A percentile compares a stretch with the other conserved stretches of the same genome.
These are phyloP conservation scores for Obelidium mucronatum DNA, from an alignment of 192 early-diverging fungal genomes.

Conservation along the genomic window DNA sequence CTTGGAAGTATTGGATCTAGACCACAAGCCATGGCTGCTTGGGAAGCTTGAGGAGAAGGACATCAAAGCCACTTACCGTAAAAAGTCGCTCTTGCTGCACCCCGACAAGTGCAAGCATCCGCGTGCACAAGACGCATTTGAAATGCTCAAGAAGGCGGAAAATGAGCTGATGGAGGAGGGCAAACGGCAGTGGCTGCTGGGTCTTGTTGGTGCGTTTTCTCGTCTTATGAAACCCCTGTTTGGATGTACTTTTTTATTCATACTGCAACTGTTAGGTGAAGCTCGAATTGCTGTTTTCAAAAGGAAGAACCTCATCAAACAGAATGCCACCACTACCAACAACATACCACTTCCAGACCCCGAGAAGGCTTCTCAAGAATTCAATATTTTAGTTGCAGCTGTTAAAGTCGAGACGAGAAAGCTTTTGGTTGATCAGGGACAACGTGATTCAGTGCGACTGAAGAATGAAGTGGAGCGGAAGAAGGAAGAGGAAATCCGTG, in stretches of 20 bases:
- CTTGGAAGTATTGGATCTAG: constrained; percentile 54
- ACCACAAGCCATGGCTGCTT: constrained; percentile 23
- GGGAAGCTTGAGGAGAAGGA: constrained; percentile 36
- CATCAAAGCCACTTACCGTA: constrained; percentile 51
- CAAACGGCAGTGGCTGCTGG: constrained; percentile 47
- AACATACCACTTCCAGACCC: neutral
- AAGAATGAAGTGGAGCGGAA: constrained; percentile 60
- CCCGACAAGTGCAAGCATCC: constrained; percentile 66
- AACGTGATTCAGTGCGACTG: constrained; percentile 43
- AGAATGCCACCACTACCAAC: neutral
- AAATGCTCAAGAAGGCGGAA: constrained; percentile 63
- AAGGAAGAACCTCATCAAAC: constrained; percentile 19
- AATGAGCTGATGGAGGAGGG: constrained; percentile 51
- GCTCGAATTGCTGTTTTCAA: constrained; percentile 49
- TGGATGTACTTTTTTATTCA: neutral
- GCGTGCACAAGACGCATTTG: constrained; percentile 59
- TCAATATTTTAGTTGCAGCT: constrained; percentile 19
- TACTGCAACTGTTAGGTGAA: constrained; percentile 33
- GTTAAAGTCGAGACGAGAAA: constrained; percentile 50
- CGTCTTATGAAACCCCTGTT: neutral
- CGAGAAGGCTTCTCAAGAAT: constrained; percentile 13
- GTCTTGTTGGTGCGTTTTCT: constrained; percentile 19
- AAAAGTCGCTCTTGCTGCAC: constrained; percentile 60
- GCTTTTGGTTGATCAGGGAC: constrained; percentile 43
- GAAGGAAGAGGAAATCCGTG: constrained; percentile 43